These are phyloP conservation scores for Sporothrix brunneoviolacea DNA, from an alignment of 2,329 filamentous ascomycete genomes.

Conservation along the genomic window DNA sequence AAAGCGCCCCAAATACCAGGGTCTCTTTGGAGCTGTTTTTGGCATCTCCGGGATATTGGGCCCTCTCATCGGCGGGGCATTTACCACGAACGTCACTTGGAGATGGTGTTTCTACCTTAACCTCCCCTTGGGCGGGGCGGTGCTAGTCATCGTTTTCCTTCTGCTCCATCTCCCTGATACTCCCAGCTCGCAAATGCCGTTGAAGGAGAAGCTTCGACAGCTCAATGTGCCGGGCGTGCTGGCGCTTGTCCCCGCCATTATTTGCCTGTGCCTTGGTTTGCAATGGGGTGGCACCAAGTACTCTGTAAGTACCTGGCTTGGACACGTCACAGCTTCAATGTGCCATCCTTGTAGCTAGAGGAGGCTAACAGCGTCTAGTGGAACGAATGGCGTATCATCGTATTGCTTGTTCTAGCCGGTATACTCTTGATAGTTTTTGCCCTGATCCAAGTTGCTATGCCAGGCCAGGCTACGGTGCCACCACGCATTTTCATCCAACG, in stretches of 20 bases:
- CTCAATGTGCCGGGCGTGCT: conserved; percentile 20
- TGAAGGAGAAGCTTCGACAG: conserved; percentile 32
- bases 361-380: too few species aligned
- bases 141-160: conserved; percentile 25
- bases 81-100: conserved; percentile 31
- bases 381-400: conserved; percentile 27
- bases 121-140: conserved; percentile 30
- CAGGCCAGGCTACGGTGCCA: conserved; percentile 31
- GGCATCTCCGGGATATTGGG: conserved; percentile 31
- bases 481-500: conserved; percentile 30
- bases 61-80: conserved; percentile 33
- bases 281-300: conserved; percentile 35
- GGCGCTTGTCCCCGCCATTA: conserved; percentile 24
- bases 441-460: conserved; percentile 27
- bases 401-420: conserved; percentile 24
- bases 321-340: too few species aligned
- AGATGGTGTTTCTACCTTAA: conserved; percentile 36
- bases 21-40: conserved; percentile 31
- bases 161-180: conserved; percentile 24
- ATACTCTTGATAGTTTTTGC: conserved; percentile 25
- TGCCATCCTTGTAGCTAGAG: too few species aligned
- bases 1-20: conserved; percentile 29
- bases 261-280: conserved; percentile 38
- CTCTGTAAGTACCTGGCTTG: too few species aligned
- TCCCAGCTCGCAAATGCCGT: conserved; percentile 8